Base-by-base conservation (phyloP, 805 yeast genomes). In the Kodamaea laetipori region DNA sequence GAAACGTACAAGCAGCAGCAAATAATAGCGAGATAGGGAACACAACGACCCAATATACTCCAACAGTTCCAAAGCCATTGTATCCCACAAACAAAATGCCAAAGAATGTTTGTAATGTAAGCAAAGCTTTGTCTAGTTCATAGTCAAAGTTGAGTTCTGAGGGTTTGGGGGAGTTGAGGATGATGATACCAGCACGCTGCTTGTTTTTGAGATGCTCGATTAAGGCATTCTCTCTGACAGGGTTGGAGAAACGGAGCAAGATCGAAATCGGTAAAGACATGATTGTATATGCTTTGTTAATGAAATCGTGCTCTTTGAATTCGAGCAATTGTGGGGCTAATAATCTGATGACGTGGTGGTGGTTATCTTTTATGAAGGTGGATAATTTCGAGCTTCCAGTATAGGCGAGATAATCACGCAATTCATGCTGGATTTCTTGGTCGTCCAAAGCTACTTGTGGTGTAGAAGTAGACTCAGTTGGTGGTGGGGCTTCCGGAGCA, bases 211-310 rank as follows among this genome's bases (percentile, higher is more conserved):
- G 30, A 17, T 37, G 35, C n/a, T 13, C 27, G 36, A 23, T 31
- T 47, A 17, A 39, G 37, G 36, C 18, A 17, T 37, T 55, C 15
- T 63, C 60, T 25, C 67, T 45, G 6, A 69, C 71, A 1, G 74
- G 74, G 9, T 54, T 60, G 8, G 70, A 55, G 9, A 64, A 11
- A 16, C 63, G 53, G 17, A 69, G 48, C 4, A 66, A 12, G 4
- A 61, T 25, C 3, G 57, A 45, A 2, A 65, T 47, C 5, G 72
- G 69, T 1, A 53, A 43, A 3, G 59, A 44, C 2, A 56, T 10
- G 2, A 55, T 27, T 4, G 43, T 41, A 34, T 46, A 50, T 2
- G 52, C n/a, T 41, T 56, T 54, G 26, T 37, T 44, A 6, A 37
- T n/a, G 1, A 46, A 8, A 10, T 41, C 44, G 8, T 25, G 34